Percentiles rank a stretch among this genome's conserved stretches.
phyloP scores from a whole-genome alignment of 2,329 filamentous ascomycete species.

The Shiraia sp. region DNA sequence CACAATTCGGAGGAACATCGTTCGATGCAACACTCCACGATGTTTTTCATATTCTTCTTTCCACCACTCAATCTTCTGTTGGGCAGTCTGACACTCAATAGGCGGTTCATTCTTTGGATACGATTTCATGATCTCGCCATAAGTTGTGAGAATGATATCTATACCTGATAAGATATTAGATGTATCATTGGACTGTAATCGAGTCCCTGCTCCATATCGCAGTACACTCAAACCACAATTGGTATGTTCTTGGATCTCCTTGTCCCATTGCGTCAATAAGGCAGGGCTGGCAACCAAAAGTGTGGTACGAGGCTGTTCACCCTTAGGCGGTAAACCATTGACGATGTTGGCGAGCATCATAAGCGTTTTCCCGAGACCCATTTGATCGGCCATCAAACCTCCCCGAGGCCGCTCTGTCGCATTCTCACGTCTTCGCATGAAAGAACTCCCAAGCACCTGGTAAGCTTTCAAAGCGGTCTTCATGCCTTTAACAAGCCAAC shows the following conservation, averaged over 20 bases:
- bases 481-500: constrained; percentile 56
- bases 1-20: constrained; percentile 54
- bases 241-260: constrained; percentile 38
- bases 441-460: constrained; percentile 57
- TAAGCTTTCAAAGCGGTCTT: constrained; percentile 51
- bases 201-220: constrained; percentile 28
- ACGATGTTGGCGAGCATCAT: constrained; percentile 52
- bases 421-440: constrained; percentile 60
- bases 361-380: constrained; percentile 49
- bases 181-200: constrained; percentile 24
- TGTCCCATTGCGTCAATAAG: constrained; percentile 47
- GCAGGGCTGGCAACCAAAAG: constrained; percentile 49
- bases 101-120: constrained; percentile 50
- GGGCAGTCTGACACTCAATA: constrained; percentile 38
- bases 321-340: constrained; percentile 36
- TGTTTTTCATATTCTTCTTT: constrained; percentile 28
- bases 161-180: constrained; percentile 16
- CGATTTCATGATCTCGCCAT: constrained; percentile 46
- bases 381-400: constrained; percentile 49
- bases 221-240: constrained; percentile 23
- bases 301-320: constrained; percentile 35
- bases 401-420: constrained; percentile 40
- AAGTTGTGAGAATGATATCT: constrained; percentile 49
- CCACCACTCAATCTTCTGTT: constrained; percentile 49
- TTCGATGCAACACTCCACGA: constrained; percentile 39